Evolutionary conservation across 1,139 yeast genomes (phyloP), one percentile per base, ranked within the genome.

Genomic region (Pichia sp.): DNA sequence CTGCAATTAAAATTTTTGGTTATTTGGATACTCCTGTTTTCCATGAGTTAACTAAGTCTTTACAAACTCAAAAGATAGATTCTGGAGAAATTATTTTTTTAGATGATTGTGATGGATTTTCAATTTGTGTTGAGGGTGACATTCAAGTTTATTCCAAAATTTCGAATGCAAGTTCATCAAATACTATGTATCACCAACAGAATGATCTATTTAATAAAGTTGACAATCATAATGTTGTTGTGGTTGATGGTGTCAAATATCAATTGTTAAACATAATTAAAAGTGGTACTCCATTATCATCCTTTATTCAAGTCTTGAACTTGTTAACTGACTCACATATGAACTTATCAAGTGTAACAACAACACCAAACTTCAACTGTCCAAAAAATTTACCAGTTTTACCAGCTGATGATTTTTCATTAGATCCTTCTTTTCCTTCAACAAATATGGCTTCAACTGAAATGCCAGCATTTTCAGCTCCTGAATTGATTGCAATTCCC

Each of bases 1-100:
- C 86, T 48, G 97, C 97, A 0, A 87, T 92, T 55, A 89, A 88
- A 66, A 87, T 92, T 20, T 92, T 92, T 68, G 98, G 98, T 1
- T 90, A 90, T 64, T 70, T 92, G 48, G 98, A 92, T 57, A 76
- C 84, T 50, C 85, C 86, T 1, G 97, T 92, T 2, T 90, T 92
- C 63, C 95, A 90, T 61, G 97, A 90, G 60, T 72, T 92, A 56
- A 90, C 97, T 7, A 84, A 86, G 59, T 86, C 85, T 52, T 86
- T 92, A 90, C 85, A 87, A 45, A 92, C 97, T 1, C 90, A 88
- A 61, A 85, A 87, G 56, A 65, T 92, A 40, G 81, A 82, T 32
- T 74, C 78, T 9, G 94, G 89, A 40, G 97, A 92, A 63, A 74
- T 84, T 5, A 67, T 92, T 38, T 74, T 80, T 45, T 67, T 90